Evolutionary conservation across 768 basidiomycete species (phyloP).

Genomic region (Leccinum obscurum): DNA sequence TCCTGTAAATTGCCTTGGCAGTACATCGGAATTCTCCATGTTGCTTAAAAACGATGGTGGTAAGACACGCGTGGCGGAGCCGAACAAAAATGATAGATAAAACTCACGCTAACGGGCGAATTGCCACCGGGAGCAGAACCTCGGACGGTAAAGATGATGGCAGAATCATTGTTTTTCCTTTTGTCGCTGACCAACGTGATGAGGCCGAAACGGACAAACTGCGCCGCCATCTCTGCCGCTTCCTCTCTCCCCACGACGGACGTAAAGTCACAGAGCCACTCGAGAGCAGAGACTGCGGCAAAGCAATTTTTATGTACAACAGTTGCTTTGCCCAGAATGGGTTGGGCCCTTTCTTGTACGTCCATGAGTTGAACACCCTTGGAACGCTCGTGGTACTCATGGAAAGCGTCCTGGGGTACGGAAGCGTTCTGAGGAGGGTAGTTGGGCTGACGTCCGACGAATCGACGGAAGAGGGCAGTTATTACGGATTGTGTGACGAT

Average conservation of each 20-base stretch:
- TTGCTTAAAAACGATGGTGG: conserved; percentile 51
- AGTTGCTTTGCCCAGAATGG: conserved; percentile 47
- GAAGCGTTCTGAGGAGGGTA: conserved; percentile 50
- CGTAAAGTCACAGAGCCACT: conserved; percentile 98
- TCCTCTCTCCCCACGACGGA: conserved; percentile 96
- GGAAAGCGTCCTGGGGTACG: conserved; percentile 58
- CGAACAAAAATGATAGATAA: not conserved
- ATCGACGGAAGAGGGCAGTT: conserved; percentile 94
- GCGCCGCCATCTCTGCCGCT: conserved; percentile 96
- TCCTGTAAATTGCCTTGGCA: conserved; percentile 90
- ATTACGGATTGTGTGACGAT: conserved; percentile 93
- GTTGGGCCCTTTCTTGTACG: conserved; percentile 63
- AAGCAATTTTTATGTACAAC: conserved; percentile 71
- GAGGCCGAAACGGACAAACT: conserved; percentile 94
- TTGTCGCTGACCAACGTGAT: conserved; percentile 88
- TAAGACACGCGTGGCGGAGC: conserved; percentile 7
- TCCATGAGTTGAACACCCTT: conserved; percentile 74
- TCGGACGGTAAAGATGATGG: conserved; percentile 90
- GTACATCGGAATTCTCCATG: conserved; percentile 97
- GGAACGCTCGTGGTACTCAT: conserved; percentile 76
- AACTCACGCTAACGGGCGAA: conserved; percentile 70
- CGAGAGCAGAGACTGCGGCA: conserved; percentile 80
- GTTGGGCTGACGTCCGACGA: conserved; percentile 86
- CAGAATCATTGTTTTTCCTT: conserved; percentile 87
- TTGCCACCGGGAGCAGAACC: conserved; percentile 75